Evolutionary conservation across 805 yeast species (phyloP), one percentile per base, ranked within the genome.

Genomic region (Myxozyma geophila): DNA sequence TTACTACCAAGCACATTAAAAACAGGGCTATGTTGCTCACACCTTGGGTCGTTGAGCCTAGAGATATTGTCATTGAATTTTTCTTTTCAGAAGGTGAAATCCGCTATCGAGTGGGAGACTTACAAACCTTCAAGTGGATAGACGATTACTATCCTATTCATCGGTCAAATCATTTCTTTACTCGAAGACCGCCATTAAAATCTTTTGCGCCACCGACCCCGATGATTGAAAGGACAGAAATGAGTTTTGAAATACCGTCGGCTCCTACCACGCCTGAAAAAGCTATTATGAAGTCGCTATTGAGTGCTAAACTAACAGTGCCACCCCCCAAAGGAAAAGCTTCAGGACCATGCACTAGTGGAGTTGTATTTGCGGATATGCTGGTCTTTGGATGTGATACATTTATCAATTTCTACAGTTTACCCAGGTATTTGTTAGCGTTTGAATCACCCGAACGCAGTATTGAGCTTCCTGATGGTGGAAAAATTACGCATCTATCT

Each of bases 11-110:
- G 41, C 60, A 62, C n/a, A 9, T 33, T 1, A 10, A 40, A 10
- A 44, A 35, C 39, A 46, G 52, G 7, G 21, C 51, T 3, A 39
- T 50, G 44, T 9, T 61, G 15, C 21, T 44, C 15, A 51, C 59
- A 9, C 56, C 54, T 4, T 50, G 46, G 66, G 40, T 39, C 5
- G 33, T 23, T 7, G 66, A 62, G 17, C 58, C 60, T 6, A 54
- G 43, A 23, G 59, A 59, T 21, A 49, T 58, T 5, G 60, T 66
- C n/a, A 37, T 62, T 44, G 69, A 66, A 7, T 54, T 66, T 44
- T 66, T 59, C 50, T 66, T 66, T 44, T 51, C 47, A 8, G 62
- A 55, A 19, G 69, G 69, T 12, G 66, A 63, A 40, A 51, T 66
- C 8, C 49, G 51, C 6, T 66, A 66, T 35, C 55, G 67, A 19